Evolutionary conservation across 2,329 filamentous ascomycete species (phyloP).

Genomic region (Eutypella sp.): DNA sequence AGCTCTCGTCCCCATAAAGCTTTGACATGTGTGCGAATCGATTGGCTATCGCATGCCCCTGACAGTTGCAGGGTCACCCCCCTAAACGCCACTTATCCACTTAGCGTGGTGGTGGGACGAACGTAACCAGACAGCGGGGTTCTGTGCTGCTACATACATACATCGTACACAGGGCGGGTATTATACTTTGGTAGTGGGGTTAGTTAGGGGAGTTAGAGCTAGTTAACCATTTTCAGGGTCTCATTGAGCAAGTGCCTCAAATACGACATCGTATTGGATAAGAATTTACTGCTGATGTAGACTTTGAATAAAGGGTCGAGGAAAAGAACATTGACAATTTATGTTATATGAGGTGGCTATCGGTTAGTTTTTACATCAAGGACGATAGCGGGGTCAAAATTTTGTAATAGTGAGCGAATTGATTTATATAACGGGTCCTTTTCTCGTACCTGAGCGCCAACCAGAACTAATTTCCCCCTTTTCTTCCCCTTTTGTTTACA

Average conservation of each 20-base stretch:
- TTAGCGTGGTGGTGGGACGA: not conserved
- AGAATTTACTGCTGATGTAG: not conserved
- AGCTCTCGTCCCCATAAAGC: conserved; percentile 1
- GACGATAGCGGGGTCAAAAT: too few relatives aligned
- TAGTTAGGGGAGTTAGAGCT: too few relatives aligned
- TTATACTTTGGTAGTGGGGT: not conserved
- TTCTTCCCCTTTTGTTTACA: conserved; percentile 1
- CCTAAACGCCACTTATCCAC: not conserved
- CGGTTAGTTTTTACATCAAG: not conserved
- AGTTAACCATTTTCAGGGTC: not conserved
- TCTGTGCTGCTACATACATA: not conserved
- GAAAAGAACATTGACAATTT: not conserved
- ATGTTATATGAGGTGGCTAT: not conserved
- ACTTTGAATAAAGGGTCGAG: not conserved
- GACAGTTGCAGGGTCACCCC: not conserved
- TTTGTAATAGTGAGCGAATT: not conserved
- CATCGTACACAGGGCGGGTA: too few relatives aligned
- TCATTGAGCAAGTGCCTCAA: not conserved
- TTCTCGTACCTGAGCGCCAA: not conserved
- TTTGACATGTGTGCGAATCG: conserved; percentile 22
- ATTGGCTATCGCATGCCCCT: conserved; percentile 16
- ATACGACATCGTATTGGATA: not conserved
- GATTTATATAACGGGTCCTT: not conserved
- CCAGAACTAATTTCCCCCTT: not conserved
- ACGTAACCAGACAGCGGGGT: not conserved